A percentile compares a stretch with the other conserved stretches of the same genome.
phyloP scores from a whole-genome alignment of 352 stramenopile species.

The Phytopythium chamaehyphon region DNA sequence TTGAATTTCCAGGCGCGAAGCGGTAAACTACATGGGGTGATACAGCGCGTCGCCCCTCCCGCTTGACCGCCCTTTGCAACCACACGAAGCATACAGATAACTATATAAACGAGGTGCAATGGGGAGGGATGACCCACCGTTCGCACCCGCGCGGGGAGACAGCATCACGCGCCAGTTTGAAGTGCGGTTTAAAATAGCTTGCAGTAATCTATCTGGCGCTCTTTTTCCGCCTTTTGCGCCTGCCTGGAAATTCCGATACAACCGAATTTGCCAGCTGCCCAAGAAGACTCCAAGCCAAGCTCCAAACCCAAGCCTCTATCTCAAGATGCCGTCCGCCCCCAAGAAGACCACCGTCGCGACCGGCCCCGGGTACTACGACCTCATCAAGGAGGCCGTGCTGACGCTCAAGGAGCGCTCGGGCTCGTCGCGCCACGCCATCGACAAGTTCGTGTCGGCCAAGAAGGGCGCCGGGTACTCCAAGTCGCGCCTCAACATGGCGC shows the following conservation, averaged over 20 bases:
- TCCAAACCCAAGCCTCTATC: constrained; percentile 1
- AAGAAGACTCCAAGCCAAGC: constrained; percentile 11
- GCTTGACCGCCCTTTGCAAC: constrained; percentile 3
- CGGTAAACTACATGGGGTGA: constrained; percentile 8
- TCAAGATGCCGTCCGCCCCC: constrained; percentile 44
- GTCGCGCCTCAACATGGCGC: constrained; percentile 81
- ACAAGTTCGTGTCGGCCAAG: constrained; percentile 91
- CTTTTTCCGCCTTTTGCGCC: constrained; percentile 4
- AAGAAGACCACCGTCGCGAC: constrained; percentile 55
- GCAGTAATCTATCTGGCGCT: constrained; percentile 16
- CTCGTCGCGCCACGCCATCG: constrained; percentile 91
- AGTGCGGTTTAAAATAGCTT: constrained; percentile 13
- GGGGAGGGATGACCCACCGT: constrained; percentile 4
- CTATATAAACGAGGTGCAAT: background rate
- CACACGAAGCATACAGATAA: constrained; percentile 1
- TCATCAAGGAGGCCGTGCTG: constrained; percentile 92
- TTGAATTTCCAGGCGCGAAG: constrained; percentile 10
- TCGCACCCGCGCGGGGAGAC: constrained; percentile 2
- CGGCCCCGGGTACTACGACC: constrained; percentile 85
- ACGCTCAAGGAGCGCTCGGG: constrained; percentile 90
- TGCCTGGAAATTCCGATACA: constrained; percentile 16
- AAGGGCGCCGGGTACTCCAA: constrained; percentile 78
- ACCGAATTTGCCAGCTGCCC: constrained; percentile 33
- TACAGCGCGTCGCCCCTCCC: constrained; percentile 20
- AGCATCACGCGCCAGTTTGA: constrained; percentile 10